Percentiles rank a stretch among this genome's conserved stretches.
Evolutionary conservation across 352 stramenopile species (phyloP).

Genomic region (Phytophthora crassamura): DNA sequence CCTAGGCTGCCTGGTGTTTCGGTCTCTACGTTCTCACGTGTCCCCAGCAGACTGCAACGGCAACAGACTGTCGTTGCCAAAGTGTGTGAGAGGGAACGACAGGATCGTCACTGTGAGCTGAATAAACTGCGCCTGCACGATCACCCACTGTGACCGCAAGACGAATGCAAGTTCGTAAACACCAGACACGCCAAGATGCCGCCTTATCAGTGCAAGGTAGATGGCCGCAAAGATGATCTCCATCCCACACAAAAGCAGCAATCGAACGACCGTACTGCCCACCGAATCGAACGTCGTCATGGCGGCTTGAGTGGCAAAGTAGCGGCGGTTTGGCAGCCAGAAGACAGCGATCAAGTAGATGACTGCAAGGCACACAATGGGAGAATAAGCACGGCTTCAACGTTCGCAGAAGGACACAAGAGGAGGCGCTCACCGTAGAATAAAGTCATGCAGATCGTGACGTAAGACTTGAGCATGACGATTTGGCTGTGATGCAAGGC

Average conservation of each 20-base stretch:
- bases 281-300: constrained; percentile 19
- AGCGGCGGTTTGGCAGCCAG: constrained; percentile 25
- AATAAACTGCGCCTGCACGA: constrained; percentile 24
- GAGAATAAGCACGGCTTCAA: not conserved
- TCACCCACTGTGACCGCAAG: constrained; percentile 16
- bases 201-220: constrained; percentile 17
- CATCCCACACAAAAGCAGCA: constrained; percentile 15
- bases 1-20: no score
- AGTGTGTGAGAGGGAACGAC: constrained; percentile 20
- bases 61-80: constrained; percentile 22
- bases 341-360: constrained; percentile 19
- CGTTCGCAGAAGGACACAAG: no score
- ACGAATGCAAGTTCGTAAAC: constrained; percentile 26
- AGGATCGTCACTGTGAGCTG: constrained; percentile 20
- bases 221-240: constrained; percentile 19
- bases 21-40: no score
- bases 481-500: constrained; percentile 34
- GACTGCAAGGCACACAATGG: not conserved
- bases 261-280: not conserved
- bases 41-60: not conserved
- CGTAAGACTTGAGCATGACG: constrained; percentile 32
- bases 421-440: constrained; percentile 26
- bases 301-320: constrained; percentile 13
- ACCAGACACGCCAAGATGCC: constrained; percentile 4
- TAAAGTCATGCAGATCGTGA: constrained; percentile 16